Evolutionary conservation across 805 yeast genomes (phyloP), one percentile per base, ranked within the genome.

Genomic region (Candida ascalaphidarum): DNA sequence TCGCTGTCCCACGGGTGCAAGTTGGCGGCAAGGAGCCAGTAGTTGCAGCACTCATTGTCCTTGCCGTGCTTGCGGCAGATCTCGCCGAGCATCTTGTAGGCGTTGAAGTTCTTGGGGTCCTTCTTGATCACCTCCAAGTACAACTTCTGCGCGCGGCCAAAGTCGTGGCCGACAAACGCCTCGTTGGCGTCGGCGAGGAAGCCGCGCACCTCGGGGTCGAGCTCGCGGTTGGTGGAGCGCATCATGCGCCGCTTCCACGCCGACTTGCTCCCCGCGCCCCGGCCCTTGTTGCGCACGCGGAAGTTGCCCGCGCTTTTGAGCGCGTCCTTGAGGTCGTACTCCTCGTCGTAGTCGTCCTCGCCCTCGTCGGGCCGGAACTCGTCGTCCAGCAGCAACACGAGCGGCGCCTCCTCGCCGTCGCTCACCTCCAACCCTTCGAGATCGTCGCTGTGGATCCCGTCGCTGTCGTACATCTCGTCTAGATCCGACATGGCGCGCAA

Each of bases 1-100:
- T 67, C 77, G 43, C 75, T 74, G 55, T 88, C 94, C 51, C 75
- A 71, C 0, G 84, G 76, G 37, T 79, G 75, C 10, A 81, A 57
- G 46, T 77, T 81, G 1, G 95, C 88, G 17, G 94, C 92, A 30
- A 82, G 44, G 41, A 81, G 59, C 95, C 96, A 75, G 26, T 81
- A 70, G 45, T 76, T 75, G 49, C 94, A 77, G 49, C 94, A 73
- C 45, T 81, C 80, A 38, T 77, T 74, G 27, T 69, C 53, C 25
- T 75, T 63, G 1, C 85, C 88, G 35, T 75, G 78, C 29, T 70
- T 59, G 31, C 74, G 67, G 39, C 81, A 79, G 26, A 89, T 81
- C 44, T 83, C 95, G 26, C 96, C 96, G 25, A 86, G 56, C 0
- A 94, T 81, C 43, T 81, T 79, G 61, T 88, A 88, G 0, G 96